Percentiles rank a stretch among this genome's conserved stretches.
These are phyloP conservation scores for Russula foetens DNA, from an alignment of 768 basidiomycete species.

Conservation along the genomic window DNA sequence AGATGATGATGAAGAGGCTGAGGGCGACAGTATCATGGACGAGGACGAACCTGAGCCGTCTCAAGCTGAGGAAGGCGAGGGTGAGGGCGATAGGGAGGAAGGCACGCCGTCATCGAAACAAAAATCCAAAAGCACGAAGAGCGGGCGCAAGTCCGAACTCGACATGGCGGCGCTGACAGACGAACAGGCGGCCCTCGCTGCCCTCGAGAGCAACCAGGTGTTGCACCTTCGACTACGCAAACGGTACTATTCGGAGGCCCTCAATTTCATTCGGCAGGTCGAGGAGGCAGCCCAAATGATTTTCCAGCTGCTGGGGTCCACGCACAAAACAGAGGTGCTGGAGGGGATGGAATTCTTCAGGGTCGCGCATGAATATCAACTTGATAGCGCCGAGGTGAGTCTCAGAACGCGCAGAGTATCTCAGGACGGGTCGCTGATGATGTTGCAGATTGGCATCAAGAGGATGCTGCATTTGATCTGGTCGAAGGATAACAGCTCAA, in stretches of 20 bases:
- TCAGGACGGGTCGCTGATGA: neutral
- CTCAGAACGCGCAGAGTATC: neutral
- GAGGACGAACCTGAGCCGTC: slow-evolving; percentile 30
- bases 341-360: slow-evolving; percentile 89
- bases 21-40: slow-evolving; percentile 29
- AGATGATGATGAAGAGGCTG: slow-evolving; percentile 34
- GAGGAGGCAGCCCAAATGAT: slow-evolving; percentile 65
- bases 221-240: slow-evolving; percentile 64
- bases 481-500: slow-evolving; percentile 83
- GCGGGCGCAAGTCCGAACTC: slow-evolving; percentile 59
- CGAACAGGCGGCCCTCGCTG: slow-evolving; percentile 64
- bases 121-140: slow-evolving; percentile 33
- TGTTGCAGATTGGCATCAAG: slow-evolving; percentile 69
- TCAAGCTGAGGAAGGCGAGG: slow-evolving; percentile 24
- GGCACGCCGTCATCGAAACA: neutral
- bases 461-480: slow-evolving; percentile 97
- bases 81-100: slow-evolving; percentile 14
- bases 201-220: slow-evolving; percentile 57
- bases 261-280: slow-evolving; percentile 69
- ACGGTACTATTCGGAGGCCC: slow-evolving; percentile 80
- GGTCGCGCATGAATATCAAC: slow-evolving; percentile 70
- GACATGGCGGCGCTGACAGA: slow-evolving; percentile 61
- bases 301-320: slow-evolving; percentile 76
- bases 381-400: slow-evolving; percentile 66
- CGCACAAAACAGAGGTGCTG: slow-evolving; percentile 72